A percentile compares a stretch with the other conserved stretches of the same genome.
These are phyloP conservation scores for Penicillium crystallinum DNA, from an alignment of 495 filamentous ascomycete genomes.

Conservation along the genomic window DNA sequence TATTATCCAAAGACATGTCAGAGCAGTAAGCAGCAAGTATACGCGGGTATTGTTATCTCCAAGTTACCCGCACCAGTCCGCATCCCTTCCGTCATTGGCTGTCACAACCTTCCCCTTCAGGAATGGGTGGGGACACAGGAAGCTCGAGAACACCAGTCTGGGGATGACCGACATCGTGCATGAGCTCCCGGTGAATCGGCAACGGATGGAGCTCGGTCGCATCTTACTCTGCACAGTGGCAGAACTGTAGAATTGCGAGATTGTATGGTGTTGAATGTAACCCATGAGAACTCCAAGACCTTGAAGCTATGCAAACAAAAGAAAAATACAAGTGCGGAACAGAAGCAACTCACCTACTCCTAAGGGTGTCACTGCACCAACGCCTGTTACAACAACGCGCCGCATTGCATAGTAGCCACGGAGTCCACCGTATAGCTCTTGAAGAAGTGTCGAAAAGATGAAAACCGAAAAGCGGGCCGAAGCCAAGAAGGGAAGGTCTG, in stretches of 20 bases:
- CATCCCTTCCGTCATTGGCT: conserved; percentile 22
- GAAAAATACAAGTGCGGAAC: not conserved
- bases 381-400: conserved; percentile 89
- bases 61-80: not conserved
- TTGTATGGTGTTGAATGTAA: not conserved
- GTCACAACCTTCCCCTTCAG: conserved; percentile 25
- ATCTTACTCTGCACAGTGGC: too few relatives aligned
- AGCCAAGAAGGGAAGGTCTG: conserved; percentile 45
- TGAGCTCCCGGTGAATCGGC: not conserved
- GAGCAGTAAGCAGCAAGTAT: not conserved
- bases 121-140: conserved; percentile 16
- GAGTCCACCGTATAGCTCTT: too few relatives aligned
- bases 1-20: not conserved
- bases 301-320: not conserved
- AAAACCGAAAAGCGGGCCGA: conserved; percentile 8
- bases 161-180: conserved; percentile 2
- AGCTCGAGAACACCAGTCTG: conserved; percentile 7
- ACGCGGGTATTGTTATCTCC: not conserved
- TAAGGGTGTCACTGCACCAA: conserved; percentile 88
- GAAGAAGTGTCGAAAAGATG: conserved; percentile 2
- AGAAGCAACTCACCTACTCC: conserved; percentile 58
- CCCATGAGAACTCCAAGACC: not conserved
- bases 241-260: not conserved
- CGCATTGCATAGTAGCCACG: conserved; percentile 60
- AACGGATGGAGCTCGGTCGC: too few relatives aligned